A percentile compares a stretch with the other conserved stretches of the same genome.
phyloP scores from a whole-genome alignment of 345 rosid genomes.

The Lagerstroemia speciosa region DNA sequence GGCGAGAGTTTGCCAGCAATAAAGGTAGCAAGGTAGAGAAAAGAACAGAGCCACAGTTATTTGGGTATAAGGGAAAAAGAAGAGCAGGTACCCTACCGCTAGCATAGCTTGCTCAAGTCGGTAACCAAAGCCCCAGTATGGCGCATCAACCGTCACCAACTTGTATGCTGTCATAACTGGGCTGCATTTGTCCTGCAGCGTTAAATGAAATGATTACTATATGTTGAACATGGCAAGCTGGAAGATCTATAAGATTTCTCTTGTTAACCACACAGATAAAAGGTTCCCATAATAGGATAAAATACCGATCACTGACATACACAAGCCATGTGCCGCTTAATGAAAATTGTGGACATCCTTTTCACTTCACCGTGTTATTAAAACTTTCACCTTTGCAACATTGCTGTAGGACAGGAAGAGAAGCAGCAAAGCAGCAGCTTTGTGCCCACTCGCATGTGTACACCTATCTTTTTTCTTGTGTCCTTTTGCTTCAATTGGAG shows the following conservation, averaged over 20 bases:
- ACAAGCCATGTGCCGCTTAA: neutral
- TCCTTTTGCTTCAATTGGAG: neutral
- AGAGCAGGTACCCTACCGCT: constrained; percentile 32
- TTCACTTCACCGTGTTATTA: neutral
- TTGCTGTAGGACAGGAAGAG: neutral
- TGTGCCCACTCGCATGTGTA: neutral
- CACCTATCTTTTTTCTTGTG: neutral
- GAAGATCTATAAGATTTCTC: neutral
- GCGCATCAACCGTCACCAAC: constrained; percentile 58
- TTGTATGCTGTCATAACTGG: constrained; percentile 71
- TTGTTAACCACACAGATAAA: neutral
- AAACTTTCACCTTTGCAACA: neutral
- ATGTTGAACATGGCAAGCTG: neutral
- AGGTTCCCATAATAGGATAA: neutral
- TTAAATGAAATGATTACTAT: neutral
- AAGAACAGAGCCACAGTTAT: neutral
- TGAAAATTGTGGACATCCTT: neutral
- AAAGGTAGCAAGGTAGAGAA: neutral
- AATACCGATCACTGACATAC: neutral
- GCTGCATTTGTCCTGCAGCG: constrained; percentile 44
- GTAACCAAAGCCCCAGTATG: constrained; percentile 70
- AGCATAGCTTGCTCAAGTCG: constrained; percentile 63
- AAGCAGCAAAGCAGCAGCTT: neutral
- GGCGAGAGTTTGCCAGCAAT: neutral
- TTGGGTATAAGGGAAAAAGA: neutral